A percentile compares a stretch with the other conserved stretches of the same genome.
These are phyloP conservation scores for Arabidopsis arenosa DNA, from an alignment of 345 rosid genomes.

Conservation along the genomic window DNA sequence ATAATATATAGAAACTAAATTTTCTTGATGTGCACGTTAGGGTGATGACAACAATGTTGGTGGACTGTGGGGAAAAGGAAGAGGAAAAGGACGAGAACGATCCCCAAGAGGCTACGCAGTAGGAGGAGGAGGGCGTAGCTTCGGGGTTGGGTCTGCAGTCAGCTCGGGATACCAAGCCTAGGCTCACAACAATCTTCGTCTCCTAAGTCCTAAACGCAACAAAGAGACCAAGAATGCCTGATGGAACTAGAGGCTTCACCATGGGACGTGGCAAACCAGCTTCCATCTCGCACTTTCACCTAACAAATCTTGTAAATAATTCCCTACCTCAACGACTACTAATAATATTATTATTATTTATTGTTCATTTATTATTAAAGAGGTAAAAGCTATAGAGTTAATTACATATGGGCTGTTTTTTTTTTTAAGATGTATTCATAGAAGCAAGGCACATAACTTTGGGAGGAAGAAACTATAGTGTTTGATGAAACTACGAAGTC, in stretches of 20 bases:
- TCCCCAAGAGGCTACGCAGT: conserved; percentile 52
- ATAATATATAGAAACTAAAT: neutral
- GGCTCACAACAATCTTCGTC: conserved; percentile 51
- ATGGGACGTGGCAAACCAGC: conserved; percentile 89
- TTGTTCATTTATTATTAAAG: neutral
- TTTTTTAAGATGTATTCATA: conserved; percentile 26
- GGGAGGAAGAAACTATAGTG: neutral
- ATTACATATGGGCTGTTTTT: conserved; percentile 35
- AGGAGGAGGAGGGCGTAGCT: conserved; percentile 58
- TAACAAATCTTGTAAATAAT: conserved; percentile 40
- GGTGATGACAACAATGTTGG: conserved; percentile 44
- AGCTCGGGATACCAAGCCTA: conserved; percentile 47
- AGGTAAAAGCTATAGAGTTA: conserved; percentile 20
- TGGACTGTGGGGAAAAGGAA: conserved; percentile 63
- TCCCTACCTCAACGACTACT: conserved; percentile 10
- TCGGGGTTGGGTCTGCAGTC: conserved; percentile 47
- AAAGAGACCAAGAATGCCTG: conserved; percentile 90
- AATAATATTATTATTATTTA: neutral
- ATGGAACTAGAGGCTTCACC: conserved; percentile 81
- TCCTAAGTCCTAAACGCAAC: conserved; percentile 52
- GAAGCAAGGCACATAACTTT: conserved; percentile 17
- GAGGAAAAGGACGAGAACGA: conserved; percentile 74
- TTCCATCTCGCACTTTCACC: conserved; percentile 42
- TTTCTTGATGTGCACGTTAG: conserved; percentile 33
- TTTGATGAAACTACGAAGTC: neutral